Base-by-base conservation (phyloP, 2,329 filamentous ascomycete genomes). In the Epichloe brachyelytri region DNA sequence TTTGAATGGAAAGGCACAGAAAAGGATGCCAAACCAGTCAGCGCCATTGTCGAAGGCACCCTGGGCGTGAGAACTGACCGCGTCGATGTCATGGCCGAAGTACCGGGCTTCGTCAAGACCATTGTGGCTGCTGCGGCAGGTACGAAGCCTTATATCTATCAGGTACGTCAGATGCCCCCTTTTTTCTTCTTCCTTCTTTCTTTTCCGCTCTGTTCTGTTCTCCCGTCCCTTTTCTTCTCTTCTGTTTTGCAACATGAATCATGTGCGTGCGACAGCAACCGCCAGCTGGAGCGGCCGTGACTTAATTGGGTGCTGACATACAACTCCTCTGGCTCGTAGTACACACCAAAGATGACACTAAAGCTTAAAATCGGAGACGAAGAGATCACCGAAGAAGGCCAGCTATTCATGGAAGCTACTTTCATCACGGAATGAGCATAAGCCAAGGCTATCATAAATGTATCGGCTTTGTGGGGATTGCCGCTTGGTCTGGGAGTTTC, bases 61-160 rank as follows among this genome's bases (percentile, higher is more conserved):
- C 73, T 96, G 12, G 86, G 82, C 26, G 71, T 80, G 48, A 80
- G 82, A 47, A 71, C 84, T 34, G 93, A 98, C 68, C 62, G 65
- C 39, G 82, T 98, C 57, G 93, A 98, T 69, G 85, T 98, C 61
- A 94, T 98, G 88, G 88, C 86, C 22, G 90, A 98, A 69, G 86
- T 98, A 37, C 93, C 93, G 3, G 88, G 85, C 33, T 95, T 98
- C 62, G 84, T 98, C 67, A 98, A 98, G 79, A 83, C 83, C 60
- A 88, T 98, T 64, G 89, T 95, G 26, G 87, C 87, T 43, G 84
- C 80, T 57, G 88, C 91, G 12, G 88, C 85, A 3, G 93, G 93
- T 55, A 95, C 93, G 30, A 93, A 89, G 74, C 93, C 93, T 5
- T 98, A 96, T 68, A 97, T 98, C 61, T 98, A 96, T 71, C 93